Evolutionary conservation across 306 rosid genomes (phyloP), one percentile per base, ranked within the genome.

Genomic region (Mimosa pudica): DNA sequence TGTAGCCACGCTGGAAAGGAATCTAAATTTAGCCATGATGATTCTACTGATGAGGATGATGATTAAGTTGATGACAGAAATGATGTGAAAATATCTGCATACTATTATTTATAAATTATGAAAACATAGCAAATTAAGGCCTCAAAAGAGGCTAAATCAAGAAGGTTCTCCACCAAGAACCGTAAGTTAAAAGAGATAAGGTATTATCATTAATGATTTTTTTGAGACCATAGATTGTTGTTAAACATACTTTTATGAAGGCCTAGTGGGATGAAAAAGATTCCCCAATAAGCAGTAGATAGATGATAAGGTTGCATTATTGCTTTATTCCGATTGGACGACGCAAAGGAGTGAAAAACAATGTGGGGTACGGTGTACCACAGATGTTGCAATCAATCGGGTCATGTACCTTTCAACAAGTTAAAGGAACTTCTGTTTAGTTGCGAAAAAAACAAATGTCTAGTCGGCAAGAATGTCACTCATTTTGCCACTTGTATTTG

Each of bases 271-370:
- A 6, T 54, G 60, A 45, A 7, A 7, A 61, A 45, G 57, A 24
- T 13, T 74, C 24, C 54, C n/a, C 17, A 17, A 35, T 32, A 10
- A 16, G 5, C 10, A 47, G 47, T 44, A 48, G 66, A 41, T 14
- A 14, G 84, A 79, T 79, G 86, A 82, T 86, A 76, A 86, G 75
- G 80, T 35, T 35, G 64, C 76, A 78, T 70, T 64, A 80, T 68
- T 83, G 61, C 33, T 70, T 24, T 83, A 80, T 49, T 77, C 13
- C 80, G 65, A 83, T 86, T 74, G 87, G 85, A 1, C 35, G 38
- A 10, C 61, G 2, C 2, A 54, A 83, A 86, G 78, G 1, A 82
- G 77, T 2, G 87, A 86, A 51, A 30, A 67, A 6, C 30, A 24
- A 24, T 24, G 30, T 24, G 30, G 30, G 81, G 83, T 52, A 47